phyloP scores from a whole-genome alignment of 2,329 filamentous ascomycete genomes.

The Coniochaeta sp. region DNA sequence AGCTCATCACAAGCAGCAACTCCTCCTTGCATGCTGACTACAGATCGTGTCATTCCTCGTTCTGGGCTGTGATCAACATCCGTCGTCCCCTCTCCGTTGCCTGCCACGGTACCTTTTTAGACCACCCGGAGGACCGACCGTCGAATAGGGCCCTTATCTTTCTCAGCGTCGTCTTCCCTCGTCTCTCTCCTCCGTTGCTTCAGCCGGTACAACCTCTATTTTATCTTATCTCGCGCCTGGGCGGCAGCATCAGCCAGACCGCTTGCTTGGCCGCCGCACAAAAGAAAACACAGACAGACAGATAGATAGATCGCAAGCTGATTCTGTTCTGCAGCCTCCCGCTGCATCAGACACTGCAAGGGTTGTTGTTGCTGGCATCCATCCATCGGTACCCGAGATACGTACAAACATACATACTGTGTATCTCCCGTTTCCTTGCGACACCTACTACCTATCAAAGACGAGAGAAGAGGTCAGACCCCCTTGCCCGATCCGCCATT shows the following conservation, averaged over 20 bases:
- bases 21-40: neutral
- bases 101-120: too few species aligned
- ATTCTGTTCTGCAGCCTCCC: neutral
- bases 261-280: neutral
- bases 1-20: neutral
- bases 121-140: too few species aligned
- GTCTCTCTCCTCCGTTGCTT: neutral
- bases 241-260: neutral
- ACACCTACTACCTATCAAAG: conserved; percentile 3
- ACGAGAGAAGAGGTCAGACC: too few species aligned
- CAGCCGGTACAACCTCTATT: neutral
- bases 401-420: too few species aligned
- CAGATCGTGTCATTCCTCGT: neutral
- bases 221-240: neutral
- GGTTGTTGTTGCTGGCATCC: neutral
- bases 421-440: too few species aligned
- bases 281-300: neutral
- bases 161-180: neutral
- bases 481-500: neutral
- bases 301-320: too few species aligned
- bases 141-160: neutral
- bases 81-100: too few species aligned
- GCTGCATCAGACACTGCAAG: neutral
- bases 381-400: neutral
- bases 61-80: neutral